phyloP scores from a whole-genome alignment of 768 basidiomycete genomes.

The Mycena indigotica region DNA sequence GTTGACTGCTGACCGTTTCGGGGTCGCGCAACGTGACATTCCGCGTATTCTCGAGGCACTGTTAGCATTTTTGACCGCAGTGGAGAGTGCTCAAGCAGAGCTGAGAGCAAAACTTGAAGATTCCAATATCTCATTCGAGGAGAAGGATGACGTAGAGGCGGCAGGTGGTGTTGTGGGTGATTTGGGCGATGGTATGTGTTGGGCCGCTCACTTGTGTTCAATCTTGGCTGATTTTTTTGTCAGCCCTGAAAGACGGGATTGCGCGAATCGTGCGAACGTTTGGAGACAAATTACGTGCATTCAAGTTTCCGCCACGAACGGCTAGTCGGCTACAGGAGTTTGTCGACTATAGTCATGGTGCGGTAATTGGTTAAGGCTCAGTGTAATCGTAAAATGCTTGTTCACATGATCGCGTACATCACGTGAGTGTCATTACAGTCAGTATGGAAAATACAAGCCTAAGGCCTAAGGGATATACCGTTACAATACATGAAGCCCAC shows the following conservation, averaged over 20 bases:
- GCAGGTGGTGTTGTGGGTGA: conserved; percentile 57
- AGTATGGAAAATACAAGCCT: no score
- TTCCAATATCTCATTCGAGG: conserved; percentile 34
- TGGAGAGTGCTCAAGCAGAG: conserved; percentile 67
- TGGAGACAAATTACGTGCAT: conserved; percentile 71
- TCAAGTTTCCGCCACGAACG: conserved; percentile 73
- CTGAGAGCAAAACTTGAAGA: conserved; percentile 39
- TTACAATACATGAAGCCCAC: no score
- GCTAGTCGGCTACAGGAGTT: conserved; percentile 72
- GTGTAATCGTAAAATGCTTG: no score
- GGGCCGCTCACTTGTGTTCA: background rate
- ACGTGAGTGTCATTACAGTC: no score
- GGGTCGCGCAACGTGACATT: conserved; percentile 83
- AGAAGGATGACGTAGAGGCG: conserved; percentile 53
- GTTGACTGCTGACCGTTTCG: conserved; percentile 77
- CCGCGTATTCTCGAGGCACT: conserved; percentile 80
- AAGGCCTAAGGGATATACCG: no score
- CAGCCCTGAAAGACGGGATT: conserved; percentile 69
- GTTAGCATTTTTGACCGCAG: conserved; percentile 60
- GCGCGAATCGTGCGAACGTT: conserved; percentile 71
- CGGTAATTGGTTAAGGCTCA: background rate
- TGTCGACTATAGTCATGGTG: conserved; percentile 52
- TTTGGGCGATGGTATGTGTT: conserved; percentile 59
- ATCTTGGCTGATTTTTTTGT: conserved; percentile 1
- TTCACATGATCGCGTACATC: no score